These are phyloP conservation scores for Alternaria arborescens DNA, from an alignment of 2,329 filamentous ascomycete genomes.

Conservation along the genomic window DNA sequence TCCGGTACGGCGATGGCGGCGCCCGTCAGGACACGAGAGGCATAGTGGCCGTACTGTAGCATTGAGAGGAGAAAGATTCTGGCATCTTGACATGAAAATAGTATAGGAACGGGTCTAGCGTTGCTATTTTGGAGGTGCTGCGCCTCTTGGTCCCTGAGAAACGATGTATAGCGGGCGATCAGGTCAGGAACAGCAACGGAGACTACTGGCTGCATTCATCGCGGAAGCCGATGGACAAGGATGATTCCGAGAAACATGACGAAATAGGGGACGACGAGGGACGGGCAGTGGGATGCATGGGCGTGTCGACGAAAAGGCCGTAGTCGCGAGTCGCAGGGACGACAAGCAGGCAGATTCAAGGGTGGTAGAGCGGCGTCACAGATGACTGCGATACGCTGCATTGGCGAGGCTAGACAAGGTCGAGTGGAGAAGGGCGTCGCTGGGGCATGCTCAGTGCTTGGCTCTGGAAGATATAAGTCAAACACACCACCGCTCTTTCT, in stretches of 20 bases:
- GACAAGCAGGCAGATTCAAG: slow-evolving; percentile 33
- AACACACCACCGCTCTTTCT: slow-evolving; percentile 48
- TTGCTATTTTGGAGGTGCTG: slow-evolving; percentile 48
- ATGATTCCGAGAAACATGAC: slow-evolving; percentile 32
- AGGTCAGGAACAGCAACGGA: slow-evolving; percentile 39
- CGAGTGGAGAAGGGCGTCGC: slow-evolving; percentile 36
- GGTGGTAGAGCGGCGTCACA: slow-evolving; percentile 34
- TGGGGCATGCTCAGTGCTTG: slow-evolving; percentile 42
- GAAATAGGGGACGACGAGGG: slow-evolving; percentile 36
- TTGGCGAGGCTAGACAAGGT: slow-evolving; percentile 39
- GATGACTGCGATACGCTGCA: slow-evolving; percentile 35
- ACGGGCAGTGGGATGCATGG: slow-evolving; percentile 25
- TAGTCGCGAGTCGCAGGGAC: slow-evolving; percentile 14
- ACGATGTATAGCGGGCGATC: slow-evolving; percentile 41
- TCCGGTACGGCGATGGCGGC: slow-evolving; percentile 17
- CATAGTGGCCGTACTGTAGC: slow-evolving; percentile 24
- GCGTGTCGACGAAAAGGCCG: neutral
- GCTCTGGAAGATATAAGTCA: slow-evolving; percentile 46
- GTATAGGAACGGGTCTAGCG: slow-evolving; percentile 33
- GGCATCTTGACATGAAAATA: slow-evolving; percentile 22
- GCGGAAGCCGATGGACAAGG: slow-evolving; percentile 26
- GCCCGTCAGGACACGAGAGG: slow-evolving; percentile 24
- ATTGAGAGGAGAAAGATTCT: slow-evolving; percentile 24
- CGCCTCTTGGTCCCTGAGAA: slow-evolving; percentile 41
- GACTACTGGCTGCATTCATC: slow-evolving; percentile 31